phyloP scores from a whole-genome alignment of 768 basidiomycete genomes.

The Gymnopilus junonius region DNA sequence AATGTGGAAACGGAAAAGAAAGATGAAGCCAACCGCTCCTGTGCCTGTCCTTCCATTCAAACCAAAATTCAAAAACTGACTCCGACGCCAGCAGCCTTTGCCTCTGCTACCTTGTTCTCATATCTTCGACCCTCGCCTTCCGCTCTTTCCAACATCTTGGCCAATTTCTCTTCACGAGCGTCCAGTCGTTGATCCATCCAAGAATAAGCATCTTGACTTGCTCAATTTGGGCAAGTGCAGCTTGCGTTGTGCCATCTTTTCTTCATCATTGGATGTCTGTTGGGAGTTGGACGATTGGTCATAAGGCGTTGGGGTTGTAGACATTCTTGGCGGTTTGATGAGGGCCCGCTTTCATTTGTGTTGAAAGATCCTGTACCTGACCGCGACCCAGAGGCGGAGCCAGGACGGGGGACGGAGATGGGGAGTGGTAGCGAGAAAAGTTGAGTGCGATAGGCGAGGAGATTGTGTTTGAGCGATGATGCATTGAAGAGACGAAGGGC shows the following conservation, averaged over 20 bases:
- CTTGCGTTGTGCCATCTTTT: constrained; percentile 33
- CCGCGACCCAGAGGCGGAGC: constrained; percentile 11
- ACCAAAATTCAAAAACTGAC: background rate
- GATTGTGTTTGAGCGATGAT: constrained; percentile 40
- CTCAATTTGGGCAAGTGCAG: constrained; percentile 64
- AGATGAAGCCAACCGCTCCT: background rate
- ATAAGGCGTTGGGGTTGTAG: constrained; percentile 8
- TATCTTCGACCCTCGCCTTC: constrained; percentile 60
- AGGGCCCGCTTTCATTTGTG: background rate
- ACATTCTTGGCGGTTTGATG: background rate
- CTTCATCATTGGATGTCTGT: constrained; percentile 3
- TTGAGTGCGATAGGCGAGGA: constrained; percentile 25
- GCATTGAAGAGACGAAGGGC: constrained; percentile 26
- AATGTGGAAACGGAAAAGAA: background rate
- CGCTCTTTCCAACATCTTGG: constrained; percentile 62
- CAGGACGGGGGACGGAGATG: constrained; percentile 24
- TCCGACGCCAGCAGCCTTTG: constrained; percentile 4
- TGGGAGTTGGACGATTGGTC: constrained; percentile 2
- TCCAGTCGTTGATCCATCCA: constrained; percentile 80
- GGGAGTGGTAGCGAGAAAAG: constrained; percentile 18
- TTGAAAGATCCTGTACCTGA: background rate
- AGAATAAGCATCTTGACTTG: constrained; percentile 69
- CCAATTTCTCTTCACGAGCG: constrained; percentile 61
- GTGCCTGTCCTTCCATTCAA: background rate
- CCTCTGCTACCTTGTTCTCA: constrained; percentile 34